Conservation (phyloP, 2,329 filamentous ascomycete genomes). For the Ophiostoma perfectum region DNA sequence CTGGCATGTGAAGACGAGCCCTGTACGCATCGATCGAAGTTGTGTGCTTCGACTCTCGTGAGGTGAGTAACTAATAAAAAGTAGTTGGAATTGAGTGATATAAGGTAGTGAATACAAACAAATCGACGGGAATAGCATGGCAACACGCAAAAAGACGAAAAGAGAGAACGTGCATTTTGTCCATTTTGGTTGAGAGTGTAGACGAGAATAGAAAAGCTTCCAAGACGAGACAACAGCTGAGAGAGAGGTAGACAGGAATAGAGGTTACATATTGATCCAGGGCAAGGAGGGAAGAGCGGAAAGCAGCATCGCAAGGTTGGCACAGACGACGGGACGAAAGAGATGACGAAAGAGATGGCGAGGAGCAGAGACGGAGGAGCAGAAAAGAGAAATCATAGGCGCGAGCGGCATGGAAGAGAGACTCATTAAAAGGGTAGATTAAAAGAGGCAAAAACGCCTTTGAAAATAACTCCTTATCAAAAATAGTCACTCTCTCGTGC, state of each 20-base stretch:
- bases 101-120: constrained; percentile 10
- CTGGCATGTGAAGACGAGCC: no score
- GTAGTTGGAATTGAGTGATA: constrained; percentile 7
- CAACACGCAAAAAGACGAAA: constrained; percentile 10
- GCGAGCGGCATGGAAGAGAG: background rate
- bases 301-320: background rate
- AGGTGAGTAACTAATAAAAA: background rate
- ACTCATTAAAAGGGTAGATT: constrained; percentile 20
- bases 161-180: constrained; percentile 23
- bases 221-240: constrained; percentile 16
- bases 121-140: background rate
- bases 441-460: constrained; percentile 28
- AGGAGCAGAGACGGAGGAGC: background rate
- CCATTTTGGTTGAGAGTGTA: constrained; percentile 12
- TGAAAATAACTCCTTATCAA: constrained; percentile 18
- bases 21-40: no score
- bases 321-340: background rate
- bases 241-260: constrained; percentile 19
- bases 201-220: constrained; percentile 12
- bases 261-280: background rate
- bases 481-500: constrained; percentile 19
- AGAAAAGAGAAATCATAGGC: background rate
- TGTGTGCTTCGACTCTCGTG: no score
- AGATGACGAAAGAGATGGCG: constrained; percentile 23
- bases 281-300: background rate